These are phyloP conservation scores for Coemansia sp. DNA, from an alignment of 192 early-diverging fungal species.

Conservation along the genomic window DNA sequence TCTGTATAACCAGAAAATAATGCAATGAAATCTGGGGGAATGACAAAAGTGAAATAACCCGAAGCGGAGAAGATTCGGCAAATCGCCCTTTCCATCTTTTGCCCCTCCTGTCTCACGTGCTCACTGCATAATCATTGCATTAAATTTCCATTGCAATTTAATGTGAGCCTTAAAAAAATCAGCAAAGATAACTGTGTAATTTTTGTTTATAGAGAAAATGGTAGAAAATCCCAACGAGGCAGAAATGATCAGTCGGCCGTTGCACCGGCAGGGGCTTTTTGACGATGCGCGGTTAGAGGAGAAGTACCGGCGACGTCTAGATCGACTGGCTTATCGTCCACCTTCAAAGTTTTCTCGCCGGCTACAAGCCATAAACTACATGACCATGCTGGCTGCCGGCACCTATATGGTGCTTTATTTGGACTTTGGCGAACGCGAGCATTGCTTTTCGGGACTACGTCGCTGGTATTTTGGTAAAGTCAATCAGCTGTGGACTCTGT, in stretches of 20 bases:
- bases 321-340: constrained; percentile 30
- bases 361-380: constrained; percentile 42
- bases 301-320: constrained; percentile 43
- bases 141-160: not conserved
- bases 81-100: not conserved
- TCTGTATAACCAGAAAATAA: no score
- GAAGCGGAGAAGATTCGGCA: no score
- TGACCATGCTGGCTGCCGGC: constrained; percentile 47
- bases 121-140: not conserved
- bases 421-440: constrained; percentile 39
- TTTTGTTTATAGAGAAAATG: not conserved
- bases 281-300: constrained; percentile 39
- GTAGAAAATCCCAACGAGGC: not conserved
- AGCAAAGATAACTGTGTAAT: not conserved
- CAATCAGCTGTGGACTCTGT: constrained; percentile 40
- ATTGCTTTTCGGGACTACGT: constrained; percentile 48
- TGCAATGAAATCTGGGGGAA: no score
- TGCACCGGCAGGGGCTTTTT: constrained; percentile 40
- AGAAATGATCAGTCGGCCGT: constrained; percentile 22
- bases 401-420: constrained; percentile 43
- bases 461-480: constrained; percentile 48
- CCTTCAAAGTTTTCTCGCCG: constrained; percentile 41
- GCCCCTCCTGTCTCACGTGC: not conserved
- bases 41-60: no score
- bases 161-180: not conserved